Evolutionary conservation across 208 protist species (phyloP).

Genomic region (Crithidia mellificae): DNA sequence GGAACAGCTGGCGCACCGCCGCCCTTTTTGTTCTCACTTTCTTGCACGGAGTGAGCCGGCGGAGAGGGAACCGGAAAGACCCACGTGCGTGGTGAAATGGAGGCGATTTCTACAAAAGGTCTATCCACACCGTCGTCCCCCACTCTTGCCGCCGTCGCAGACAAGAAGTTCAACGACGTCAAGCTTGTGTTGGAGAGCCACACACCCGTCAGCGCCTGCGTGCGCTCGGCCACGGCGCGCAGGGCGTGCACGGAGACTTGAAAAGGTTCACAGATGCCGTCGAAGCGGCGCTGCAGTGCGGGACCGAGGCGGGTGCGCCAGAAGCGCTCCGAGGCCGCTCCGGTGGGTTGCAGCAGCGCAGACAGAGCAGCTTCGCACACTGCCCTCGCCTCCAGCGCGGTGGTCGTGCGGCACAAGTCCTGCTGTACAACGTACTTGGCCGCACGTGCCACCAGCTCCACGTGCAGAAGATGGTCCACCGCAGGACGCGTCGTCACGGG

Average conservation of each 20-base stretch:
- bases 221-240: constrained; percentile 57
- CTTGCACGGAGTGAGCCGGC: not conserved
- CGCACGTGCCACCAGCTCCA: constrained; percentile 77
- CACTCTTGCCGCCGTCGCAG: not conserved
- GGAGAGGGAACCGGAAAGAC: constrained; percentile 18
- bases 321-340: constrained; percentile 50
- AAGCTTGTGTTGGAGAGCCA: constrained; percentile 45
- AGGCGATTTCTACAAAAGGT: constrained; percentile 33
- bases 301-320: constrained; percentile 77
- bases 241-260: constrained; percentile 45
- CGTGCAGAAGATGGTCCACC: constrained; percentile 65
- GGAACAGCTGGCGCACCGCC: constrained; percentile 14
- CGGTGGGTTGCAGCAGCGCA: constrained; percentile 52
- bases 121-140: not conserved
- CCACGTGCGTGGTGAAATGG: constrained; percentile 18
- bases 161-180: constrained; percentile 27
- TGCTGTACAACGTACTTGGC: constrained; percentile 57
- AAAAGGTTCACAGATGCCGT: constrained; percentile 58
- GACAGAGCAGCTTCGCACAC: constrained; percentile 49
- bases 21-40: not conserved
- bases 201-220: constrained; percentile 54
- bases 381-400: constrained; percentile 26
- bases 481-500: constrained; percentile 41
- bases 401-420: constrained; percentile 50
- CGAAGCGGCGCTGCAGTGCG: constrained; percentile 41